A percentile compares a stretch with the other conserved stretches of the same genome.
Conservation (phyloP, 2,329 filamentous ascomycete genomes). For the Madurella fahalii region DNA sequence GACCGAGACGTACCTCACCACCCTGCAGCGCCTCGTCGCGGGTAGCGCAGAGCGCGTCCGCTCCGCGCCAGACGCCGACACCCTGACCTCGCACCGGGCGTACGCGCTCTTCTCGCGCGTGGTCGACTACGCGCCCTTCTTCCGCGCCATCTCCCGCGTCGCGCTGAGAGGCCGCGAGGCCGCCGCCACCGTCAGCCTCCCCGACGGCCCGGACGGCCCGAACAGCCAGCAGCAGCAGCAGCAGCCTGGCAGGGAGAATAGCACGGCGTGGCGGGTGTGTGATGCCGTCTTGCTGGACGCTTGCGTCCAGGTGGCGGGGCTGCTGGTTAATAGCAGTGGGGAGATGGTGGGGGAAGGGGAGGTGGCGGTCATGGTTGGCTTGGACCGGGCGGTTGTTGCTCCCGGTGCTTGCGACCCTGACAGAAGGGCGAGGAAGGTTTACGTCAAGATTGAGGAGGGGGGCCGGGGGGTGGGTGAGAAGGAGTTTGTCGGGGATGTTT, state of each 20-base stretch:
- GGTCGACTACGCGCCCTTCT: slow-evolving; percentile 1
- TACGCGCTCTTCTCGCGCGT: slow-evolving; percentile 8
- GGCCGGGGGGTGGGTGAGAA: neutral
- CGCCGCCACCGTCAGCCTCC: neutral
- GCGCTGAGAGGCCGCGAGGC: neutral
- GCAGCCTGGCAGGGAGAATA: neutral
- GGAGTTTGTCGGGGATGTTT: neutral
- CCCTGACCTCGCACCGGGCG: neutral
- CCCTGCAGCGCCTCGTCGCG: neutral
- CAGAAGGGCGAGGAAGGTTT: neutral
- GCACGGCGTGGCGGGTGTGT: neutral
- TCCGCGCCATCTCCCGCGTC: neutral
- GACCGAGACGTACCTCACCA: neutral
- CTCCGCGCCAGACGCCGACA: neutral
- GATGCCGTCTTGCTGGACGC: slow-evolving; percentile 4
- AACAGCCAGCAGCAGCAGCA: too few species aligned
- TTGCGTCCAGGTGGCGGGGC: slow-evolving; percentile 6
- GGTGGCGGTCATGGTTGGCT: neutral
- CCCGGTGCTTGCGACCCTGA: neutral
- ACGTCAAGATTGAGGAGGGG: neutral
- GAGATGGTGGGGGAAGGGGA: neutral
- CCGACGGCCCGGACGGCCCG: too few species aligned
- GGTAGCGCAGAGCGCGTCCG: neutral
- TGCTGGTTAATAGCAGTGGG: slow-evolving; percentile 3
- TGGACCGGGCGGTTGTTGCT: neutral